These are phyloP conservation scores for Volvariella surrecta DNA, from an alignment of 1,284 basidiomycete species.

Conservation along the genomic window DNA sequence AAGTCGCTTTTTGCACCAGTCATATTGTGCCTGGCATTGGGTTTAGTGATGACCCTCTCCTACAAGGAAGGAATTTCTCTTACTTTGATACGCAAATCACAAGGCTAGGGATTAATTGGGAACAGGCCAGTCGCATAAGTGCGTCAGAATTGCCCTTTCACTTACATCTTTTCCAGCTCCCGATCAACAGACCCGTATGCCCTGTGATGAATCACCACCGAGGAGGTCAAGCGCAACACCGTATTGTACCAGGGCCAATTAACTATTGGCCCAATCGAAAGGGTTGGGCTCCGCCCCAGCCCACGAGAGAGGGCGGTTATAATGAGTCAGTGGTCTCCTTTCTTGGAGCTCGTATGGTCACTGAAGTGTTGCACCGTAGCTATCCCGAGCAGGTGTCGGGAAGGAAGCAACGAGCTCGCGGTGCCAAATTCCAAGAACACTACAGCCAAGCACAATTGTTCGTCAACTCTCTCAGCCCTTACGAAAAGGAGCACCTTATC, in stretches of 20 bases:
- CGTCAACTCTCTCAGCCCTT: slow-evolving; percentile 63
- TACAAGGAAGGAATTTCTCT: slow-evolving; percentile 80
- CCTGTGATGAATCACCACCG: slow-evolving; percentile 70
- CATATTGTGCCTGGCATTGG: slow-evolving; percentile 81
- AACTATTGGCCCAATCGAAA: slow-evolving; percentile 77
- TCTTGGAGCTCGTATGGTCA: not conserved
- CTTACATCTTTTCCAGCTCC: slow-evolving; percentile 39
- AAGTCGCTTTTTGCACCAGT: slow-evolving; percentile 76
- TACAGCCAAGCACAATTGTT: slow-evolving; percentile 67
- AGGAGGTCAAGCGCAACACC: slow-evolving; percentile 53
- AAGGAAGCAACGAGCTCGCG: slow-evolving; percentile 60
- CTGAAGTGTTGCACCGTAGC: slow-evolving; percentile 19
- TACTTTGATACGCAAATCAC: slow-evolving; percentile 78
- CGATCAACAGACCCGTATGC: slow-evolving; percentile 78
- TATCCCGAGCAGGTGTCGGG: slow-evolving; percentile 44
- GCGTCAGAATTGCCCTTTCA: not conserved
- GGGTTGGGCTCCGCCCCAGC: slow-evolving; percentile 39
- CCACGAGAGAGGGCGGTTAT: slow-evolving; percentile 48
- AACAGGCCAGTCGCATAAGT: slow-evolving; percentile 33
- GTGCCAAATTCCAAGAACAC: slow-evolving; percentile 69
- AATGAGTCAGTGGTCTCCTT: slow-evolving; percentile 31
- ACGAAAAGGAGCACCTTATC: slow-evolving; percentile 64
- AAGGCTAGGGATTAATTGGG: slow-evolving; percentile 67
- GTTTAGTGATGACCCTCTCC: slow-evolving; percentile 72
- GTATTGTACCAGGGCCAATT: slow-evolving; percentile 49